Evolutionary conservation across 352 stramenopile genomes (phyloP).

Genomic region (Phytophthora quininea): DNA sequence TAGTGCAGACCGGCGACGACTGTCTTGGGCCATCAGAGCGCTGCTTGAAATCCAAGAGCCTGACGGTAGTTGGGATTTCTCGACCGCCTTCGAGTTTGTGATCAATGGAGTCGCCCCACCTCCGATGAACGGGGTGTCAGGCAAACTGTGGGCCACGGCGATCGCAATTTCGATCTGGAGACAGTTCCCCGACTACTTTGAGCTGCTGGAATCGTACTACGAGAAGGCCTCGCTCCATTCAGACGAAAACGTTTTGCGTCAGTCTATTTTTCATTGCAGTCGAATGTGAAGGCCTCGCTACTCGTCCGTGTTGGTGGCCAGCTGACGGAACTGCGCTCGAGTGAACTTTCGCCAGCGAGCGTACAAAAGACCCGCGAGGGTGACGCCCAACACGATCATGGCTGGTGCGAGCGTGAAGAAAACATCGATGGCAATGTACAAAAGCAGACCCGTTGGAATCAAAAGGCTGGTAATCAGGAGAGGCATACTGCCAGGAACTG

Average conservation of each 20-base stretch:
- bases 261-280: constrained; percentile 28
- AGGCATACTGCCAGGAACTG: constrained; percentile 42
- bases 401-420: constrained; percentile 49
- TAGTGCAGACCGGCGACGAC: too few relatives aligned
- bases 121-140: too few relatives aligned
- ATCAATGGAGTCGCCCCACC: too few relatives aligned
- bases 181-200: too few relatives aligned
- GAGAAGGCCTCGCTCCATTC: not conserved
- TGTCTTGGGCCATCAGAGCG: too few relatives aligned
- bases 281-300: constrained; percentile 13
- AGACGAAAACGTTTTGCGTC: constrained; percentile 16
- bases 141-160: too few relatives aligned
- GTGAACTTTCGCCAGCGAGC: constrained; percentile 55
- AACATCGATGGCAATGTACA: constrained; percentile 56
- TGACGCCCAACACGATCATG: constrained; percentile 45
- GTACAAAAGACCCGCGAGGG: constrained; percentile 42
- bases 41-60: too few relatives aligned
- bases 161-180: too few relatives aligned
- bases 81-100: too few relatives aligned
- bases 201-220: too few relatives aligned
- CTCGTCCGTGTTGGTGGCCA: constrained; percentile 29
- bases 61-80: too few relatives aligned
- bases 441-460: constrained; percentile 40
- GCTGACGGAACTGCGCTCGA: constrained; percentile 43
- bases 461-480: constrained; percentile 37